Conservation (phyloP, 768 basidiomycete species). For the Boletellus emodensis region DNA sequence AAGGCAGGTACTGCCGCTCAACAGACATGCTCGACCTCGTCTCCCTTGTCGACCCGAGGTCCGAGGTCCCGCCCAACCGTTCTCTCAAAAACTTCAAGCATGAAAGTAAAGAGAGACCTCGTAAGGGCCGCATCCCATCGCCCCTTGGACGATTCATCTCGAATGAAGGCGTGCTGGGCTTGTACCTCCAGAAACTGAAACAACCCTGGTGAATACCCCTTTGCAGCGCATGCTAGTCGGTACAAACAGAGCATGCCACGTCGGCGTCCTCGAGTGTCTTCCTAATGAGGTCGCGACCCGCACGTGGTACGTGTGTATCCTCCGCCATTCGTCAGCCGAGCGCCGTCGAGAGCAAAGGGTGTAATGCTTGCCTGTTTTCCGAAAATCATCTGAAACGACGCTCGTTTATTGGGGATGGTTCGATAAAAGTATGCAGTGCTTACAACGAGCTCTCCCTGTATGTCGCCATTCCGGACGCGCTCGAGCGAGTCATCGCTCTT, state of each 20-base stretch:
- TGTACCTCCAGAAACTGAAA: conserved; percentile 89
- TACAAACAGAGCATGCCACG: conserved; percentile 64
- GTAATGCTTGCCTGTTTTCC: conserved; percentile 71
- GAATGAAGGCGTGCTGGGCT: conserved; percentile 95
- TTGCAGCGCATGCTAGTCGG: background rate
- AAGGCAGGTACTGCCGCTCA: background rate
- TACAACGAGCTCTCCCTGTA: conserved; percentile 86
- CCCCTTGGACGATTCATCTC: conserved; percentile 88
- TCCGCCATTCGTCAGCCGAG: conserved; percentile 25
- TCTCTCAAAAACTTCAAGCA: conserved; percentile 93
- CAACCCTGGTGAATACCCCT: conserved; percentile 4
- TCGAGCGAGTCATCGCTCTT: conserved; percentile 78
- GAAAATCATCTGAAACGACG: conserved; percentile 75
- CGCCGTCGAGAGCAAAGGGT: background rate
- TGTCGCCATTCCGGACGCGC: conserved; percentile 68
- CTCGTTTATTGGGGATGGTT: background rate
- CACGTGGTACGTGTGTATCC: conserved; percentile 92
- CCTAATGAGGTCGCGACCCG: conserved; percentile 82
- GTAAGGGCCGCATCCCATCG: conserved; percentile 95
- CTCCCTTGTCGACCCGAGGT: conserved; percentile 43
- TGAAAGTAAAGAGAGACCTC: conserved; percentile 69
- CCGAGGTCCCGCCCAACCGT: conserved; percentile 86
- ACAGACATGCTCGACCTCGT: conserved; percentile 77
- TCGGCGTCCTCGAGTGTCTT: conserved; percentile 77
- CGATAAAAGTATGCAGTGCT: conserved; percentile 22